Percentiles rank a stretch among this genome's conserved stretches.
These are phyloP conservation scores for Rhytidiadelphus loreus DNA, from an alignment of 225 moss, liverwort and hornwort species.

Conservation along the genomic window DNA sequence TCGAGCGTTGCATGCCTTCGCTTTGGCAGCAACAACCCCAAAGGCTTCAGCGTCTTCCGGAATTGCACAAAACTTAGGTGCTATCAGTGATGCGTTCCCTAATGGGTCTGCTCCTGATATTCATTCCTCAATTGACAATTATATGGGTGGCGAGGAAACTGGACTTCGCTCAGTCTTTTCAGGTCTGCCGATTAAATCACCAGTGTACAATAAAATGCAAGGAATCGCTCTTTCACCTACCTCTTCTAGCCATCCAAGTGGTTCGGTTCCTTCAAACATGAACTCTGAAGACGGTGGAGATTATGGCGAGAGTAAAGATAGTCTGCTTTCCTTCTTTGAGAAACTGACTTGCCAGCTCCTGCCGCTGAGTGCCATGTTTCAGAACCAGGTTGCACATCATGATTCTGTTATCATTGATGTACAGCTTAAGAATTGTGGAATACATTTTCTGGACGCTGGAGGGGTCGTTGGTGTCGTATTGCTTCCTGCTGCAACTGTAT, in stretches of 20 bases:
- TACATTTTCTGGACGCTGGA: conserved; percentile 46
- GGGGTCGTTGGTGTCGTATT: conserved; percentile 32
- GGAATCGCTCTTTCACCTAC: neutral
- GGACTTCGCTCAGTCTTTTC: conserved; percentile 26
- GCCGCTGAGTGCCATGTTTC: conserved; percentile 25
- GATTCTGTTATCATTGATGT: conserved; percentile 39
- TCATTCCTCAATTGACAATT: neutral
- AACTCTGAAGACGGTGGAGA: neutral
- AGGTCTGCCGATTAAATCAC: conserved; percentile 29
- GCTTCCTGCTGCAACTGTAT: conserved; percentile 44
- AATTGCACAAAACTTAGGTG: conserved; percentile 1
- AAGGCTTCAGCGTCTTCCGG: conserved; percentile 19
- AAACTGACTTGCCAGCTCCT: conserved; percentile 35
- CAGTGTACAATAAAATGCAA: conserved; percentile 17
- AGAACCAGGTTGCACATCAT: conserved; percentile 31
- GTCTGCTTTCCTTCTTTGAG: conserved; percentile 8
- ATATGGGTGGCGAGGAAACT: conserved; percentile 13
- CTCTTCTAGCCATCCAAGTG: neutral
- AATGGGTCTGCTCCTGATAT: neutral
- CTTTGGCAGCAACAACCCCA: conserved; percentile 22
- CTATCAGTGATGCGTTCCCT: conserved; percentile 13
- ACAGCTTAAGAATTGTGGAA: conserved; percentile 29
- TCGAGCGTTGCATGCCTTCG: conserved; percentile 49
- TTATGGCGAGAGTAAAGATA: neutral
- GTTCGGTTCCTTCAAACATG: neutral